Evolutionary conservation across 257 asterid genomes (phyloP), one percentile per base, ranked within the genome.

Genomic region (Petunia axillaris): DNA sequence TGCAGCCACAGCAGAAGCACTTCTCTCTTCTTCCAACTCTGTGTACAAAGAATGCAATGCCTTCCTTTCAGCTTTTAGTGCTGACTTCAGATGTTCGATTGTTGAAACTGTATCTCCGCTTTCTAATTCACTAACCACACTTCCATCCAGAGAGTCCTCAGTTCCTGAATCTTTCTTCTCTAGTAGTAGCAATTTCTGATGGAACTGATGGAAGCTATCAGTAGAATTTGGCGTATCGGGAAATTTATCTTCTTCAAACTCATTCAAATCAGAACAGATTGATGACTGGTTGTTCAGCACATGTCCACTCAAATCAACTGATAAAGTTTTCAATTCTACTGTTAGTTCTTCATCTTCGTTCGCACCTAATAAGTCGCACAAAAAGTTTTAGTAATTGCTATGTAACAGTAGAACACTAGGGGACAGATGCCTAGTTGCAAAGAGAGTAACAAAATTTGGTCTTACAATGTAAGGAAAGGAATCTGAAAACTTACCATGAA

Each of bases 1-100:
- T 1, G 99, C 91, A 39, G 99, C 97, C 79, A 93, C 91, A 0
- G 97, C 98, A 15, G 99, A 95, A 74, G 99, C 97, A 71, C 93
- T 93, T 77, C 99, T 79, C 79, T 95, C 99, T 82, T 95, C 98
- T 89, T 95, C 99, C 71, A 95, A 83, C 82, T 95, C 99, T 0
- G 93, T 25, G 71, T 93, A 95, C 78, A 93, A 75, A 57, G 86
- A 93, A 80, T 91, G 94, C 75, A 92, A 82, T 9, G 93, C 90
- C 82, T 90, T 93, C 11, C 97, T 63, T 80, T 93, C 97, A 0
- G 93, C 65, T 89, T 86, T 90, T 9, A 93, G 82, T 0, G 95
- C 94, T 2, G 91, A 85, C 85, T 90, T 92, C 66, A 95, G 84
- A 38, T 81, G 82, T 15, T 95, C 99, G 6, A 87, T 60, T 0